phyloP scores from a whole-genome alignment of 2,329 filamentous ascomycete species.

The Scedosporium dehoogii region DNA sequence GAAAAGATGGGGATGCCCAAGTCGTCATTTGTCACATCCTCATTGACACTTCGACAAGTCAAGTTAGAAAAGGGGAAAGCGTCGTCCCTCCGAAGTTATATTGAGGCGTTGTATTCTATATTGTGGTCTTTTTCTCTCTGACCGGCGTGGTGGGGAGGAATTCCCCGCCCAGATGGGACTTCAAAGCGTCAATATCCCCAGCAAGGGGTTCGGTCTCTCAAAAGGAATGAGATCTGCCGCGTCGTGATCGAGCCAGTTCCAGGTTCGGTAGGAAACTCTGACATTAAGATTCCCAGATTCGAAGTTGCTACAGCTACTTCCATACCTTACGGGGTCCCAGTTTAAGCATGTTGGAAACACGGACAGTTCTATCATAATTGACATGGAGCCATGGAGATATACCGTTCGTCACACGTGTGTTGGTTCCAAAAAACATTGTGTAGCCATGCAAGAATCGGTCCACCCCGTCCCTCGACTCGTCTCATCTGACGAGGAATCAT shows the following conservation, averaged over 20 bases:
- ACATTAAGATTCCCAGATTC: too few species aligned
- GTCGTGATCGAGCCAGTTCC: too few species aligned
- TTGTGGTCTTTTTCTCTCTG: background rate
- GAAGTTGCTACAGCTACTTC: too few species aligned
- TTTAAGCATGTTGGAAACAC: background rate
- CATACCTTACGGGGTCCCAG: too few species aligned
- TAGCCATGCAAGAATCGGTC: background rate
- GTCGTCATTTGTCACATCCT: background rate
- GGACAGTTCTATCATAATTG: background rate
- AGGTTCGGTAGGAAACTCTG: too few species aligned
- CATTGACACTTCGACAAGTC: background rate
- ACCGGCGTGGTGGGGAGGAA: background rate
- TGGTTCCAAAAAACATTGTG: background rate
- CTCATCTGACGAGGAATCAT: background rate
- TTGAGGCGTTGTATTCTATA: background rate
- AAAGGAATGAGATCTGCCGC: too few species aligned
- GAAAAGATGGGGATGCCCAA: background rate
- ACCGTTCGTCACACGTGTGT: background rate
- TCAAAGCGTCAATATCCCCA: background rate
- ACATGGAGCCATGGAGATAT: background rate
- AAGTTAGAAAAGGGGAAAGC: background rate
- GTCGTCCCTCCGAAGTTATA: background rate
- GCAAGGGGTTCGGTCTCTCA: background rate
- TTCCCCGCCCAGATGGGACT: background rate
- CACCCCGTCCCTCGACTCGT: background rate